These are phyloP conservation scores for Peterozyma toletana DNA, from an alignment of 805 yeast species.

Conservation along the genomic window DNA sequence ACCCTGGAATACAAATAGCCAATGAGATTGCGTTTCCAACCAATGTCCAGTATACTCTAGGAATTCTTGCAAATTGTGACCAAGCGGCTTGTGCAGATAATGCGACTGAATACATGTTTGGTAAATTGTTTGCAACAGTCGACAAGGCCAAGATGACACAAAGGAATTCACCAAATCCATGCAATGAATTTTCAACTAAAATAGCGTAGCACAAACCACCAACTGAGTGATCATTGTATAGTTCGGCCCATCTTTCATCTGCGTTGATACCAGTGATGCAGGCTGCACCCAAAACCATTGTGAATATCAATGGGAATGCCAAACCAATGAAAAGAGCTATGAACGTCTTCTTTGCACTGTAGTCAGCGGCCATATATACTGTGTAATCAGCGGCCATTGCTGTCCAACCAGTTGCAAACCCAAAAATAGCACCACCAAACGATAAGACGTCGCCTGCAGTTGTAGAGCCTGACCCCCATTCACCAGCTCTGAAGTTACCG, in stretches of 20 bases:
- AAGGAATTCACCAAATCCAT: constrained; percentile 86
- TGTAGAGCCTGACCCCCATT: constrained; percentile 45
- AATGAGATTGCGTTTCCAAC: constrained; percentile 68
- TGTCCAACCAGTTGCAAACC: constrained; percentile 93
- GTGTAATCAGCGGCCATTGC: constrained; percentile 91
- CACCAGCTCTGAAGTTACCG: constrained; percentile 53
- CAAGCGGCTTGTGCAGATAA: constrained; percentile 81
- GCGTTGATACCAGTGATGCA: constrained; percentile 60
- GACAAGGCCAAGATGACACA: constrained; percentile 80
- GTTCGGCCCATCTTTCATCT: constrained; percentile 34
- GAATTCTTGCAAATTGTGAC: constrained; percentile 66
- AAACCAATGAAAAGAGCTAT: constrained; percentile 58
- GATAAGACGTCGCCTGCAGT: constrained; percentile 75
- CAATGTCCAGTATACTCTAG: constrained; percentile 79
- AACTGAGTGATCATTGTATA: constrained; percentile 46
- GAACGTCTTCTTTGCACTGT: constrained; percentile 54
- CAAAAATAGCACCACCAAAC: constrained; percentile 77
- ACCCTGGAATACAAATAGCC: constrained; percentile 87
- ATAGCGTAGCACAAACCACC: constrained; percentile 84
- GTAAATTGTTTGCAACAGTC: constrained; percentile 86
- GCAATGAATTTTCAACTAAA: constrained; percentile 71
- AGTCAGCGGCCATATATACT: constrained; percentile 70
- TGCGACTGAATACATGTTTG: constrained; percentile 89
- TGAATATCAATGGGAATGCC: constrained; percentile 60
- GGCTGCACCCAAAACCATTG: constrained; percentile 82